Evolutionary conservation across 306 rosid species (phyloP), one percentile per base, ranked within the genome.

Genomic region (Phaseolus lunatus): DNA sequence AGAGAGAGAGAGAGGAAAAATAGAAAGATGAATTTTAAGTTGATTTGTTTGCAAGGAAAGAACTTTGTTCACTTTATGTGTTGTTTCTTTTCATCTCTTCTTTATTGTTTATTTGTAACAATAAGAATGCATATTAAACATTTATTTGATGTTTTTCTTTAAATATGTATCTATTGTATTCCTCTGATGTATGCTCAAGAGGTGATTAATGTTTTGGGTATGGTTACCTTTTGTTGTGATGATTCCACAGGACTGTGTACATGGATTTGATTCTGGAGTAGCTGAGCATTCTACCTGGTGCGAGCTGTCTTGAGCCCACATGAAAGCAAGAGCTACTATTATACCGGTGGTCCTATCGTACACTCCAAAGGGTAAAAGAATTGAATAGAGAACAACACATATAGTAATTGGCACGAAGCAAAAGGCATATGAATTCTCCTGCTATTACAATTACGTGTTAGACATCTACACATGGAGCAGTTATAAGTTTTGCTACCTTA

Each of bases 401-500:
- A 23, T 61, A 29, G 67, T 61, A 61, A 61, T 61, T 61, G 67
- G 13, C 67, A 61, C 43, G 7, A 29, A 61, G 44, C 43, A 61
- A 61, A 61, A 61, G 44, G 22, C 67, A 61, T 61, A 31, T 41
- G 3, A 61, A 61, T 61, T 61, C 23, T 29, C 14, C 43, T 61
- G 44, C 67, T 61, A 61, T 29, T 29, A 15, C 44, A 61, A 61
- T 61, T 61, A 16, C 44, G 44, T 61, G 14, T 61, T 61, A 16
- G 44, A 61, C 14, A 61, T 61, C 23, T 16, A 61, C 44, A 61
- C 67, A 61, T 29, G 67, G 23, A 15, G 43, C 43, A 16, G n/a
- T 61, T 31, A 29, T 61, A 61, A 31, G 11, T 19, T 61, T 29
- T 58, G 5, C 39, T 58, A 58, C 66, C 66, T 59, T 26, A 9